Evolutionary conservation across 1,284 basidiomycete genomes (phyloP).

Genomic region (Tranzscheliella williamsii): DNA sequence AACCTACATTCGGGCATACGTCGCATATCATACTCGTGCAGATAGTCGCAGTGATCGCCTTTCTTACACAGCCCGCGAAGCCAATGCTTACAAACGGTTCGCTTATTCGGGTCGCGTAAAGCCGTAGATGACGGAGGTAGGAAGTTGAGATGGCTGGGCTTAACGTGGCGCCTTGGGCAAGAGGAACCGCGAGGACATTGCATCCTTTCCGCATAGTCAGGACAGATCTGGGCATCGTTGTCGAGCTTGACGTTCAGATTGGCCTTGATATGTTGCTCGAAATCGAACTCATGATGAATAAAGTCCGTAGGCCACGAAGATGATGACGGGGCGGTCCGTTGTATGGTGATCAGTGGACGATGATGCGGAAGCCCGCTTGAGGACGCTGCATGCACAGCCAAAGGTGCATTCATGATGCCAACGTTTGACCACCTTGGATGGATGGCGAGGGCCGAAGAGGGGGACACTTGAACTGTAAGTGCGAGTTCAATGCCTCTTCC

Average conservation of each 20-base stretch:
- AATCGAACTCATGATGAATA: constrained; percentile 85
- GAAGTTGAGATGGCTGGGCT: constrained; percentile 36
- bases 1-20: constrained; percentile 99
- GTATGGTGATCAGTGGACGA: constrained; percentile 24
- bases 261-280: constrained; percentile 81
- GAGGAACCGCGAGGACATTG: constrained; percentile 35
- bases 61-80: constrained; percentile 97
- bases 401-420: constrained; percentile 23
- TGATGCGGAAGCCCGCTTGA: constrained; percentile 5
- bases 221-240: constrained; percentile 69
- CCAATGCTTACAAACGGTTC: constrained; percentile 94
- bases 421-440: no score
- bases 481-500: no score
- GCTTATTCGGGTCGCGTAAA: constrained; percentile 64
- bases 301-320: constrained; percentile 68
- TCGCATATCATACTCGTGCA: constrained; percentile 97
- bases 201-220: constrained; percentile 32
- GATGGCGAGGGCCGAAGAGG: no score
- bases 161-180: constrained; percentile 46
- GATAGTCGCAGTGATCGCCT: constrained; percentile 95
- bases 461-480: no score
- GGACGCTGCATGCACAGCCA: constrained; percentile 10
- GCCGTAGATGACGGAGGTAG: constrained; percentile 14
- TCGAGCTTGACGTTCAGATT: constrained; percentile 87
- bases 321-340: constrained; percentile 11